Conservation (phyloP, 2,329 filamentous ascomycete species). For the Chaetomiaceae sp. region DNA sequence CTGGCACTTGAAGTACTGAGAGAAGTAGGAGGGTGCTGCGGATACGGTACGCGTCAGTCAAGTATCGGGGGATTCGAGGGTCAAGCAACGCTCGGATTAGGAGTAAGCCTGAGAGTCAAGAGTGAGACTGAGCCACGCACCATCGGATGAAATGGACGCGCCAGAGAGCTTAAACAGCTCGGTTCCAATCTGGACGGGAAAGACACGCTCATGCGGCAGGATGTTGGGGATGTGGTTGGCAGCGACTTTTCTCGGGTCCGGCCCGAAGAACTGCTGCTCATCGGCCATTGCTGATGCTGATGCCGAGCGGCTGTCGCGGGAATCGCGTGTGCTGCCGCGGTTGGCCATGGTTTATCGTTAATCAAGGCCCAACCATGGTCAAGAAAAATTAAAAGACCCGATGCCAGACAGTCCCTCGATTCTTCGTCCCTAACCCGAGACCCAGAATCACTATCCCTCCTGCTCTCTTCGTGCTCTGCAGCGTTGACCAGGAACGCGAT, state of each 20-base stretch:
- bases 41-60: not conserved
- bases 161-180: constrained; percentile 70
- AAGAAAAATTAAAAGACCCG: too few relatives aligned
- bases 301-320: not conserved
- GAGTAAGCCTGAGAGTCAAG: not conserved
- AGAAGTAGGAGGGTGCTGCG: constrained; percentile 90
- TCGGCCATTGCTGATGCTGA: not conserved
- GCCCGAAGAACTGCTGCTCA: constrained; percentile 2
- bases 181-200: constrained; percentile 68
- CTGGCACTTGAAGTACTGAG: constrained; percentile 86
- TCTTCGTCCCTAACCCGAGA: too few relatives aligned
- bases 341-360: constrained; percentile 4
- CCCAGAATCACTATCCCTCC: too few relatives aligned
- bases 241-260: constrained; percentile 2
- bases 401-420: too few relatives aligned
- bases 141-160: constrained; percentile 68
- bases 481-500: too few relatives aligned
- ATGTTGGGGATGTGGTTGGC: constrained; percentile 46
- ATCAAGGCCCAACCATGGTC: too few relatives aligned
- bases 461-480: too few relatives aligned
- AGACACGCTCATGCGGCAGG: constrained; percentile 66
- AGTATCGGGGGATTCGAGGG: too few relatives aligned
- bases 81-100: too few relatives aligned
- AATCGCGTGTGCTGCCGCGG: not conserved
- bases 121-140: constrained; percentile 46